phyloP scores from a whole-genome alignment of 228 moss, liverwort and hornwort genomes.

The Sphagnum fallax region DNA sequence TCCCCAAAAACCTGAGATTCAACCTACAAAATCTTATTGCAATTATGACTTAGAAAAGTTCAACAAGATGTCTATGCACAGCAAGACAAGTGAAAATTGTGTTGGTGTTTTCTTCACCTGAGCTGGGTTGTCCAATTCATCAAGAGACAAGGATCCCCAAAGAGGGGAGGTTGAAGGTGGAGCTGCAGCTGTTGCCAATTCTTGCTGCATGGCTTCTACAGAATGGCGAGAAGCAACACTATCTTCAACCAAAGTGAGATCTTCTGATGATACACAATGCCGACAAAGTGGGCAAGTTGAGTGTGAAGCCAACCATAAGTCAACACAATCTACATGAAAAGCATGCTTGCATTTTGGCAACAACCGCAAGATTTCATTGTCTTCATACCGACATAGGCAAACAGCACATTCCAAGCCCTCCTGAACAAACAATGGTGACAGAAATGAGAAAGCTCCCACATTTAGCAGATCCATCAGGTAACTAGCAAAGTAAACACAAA shows the following conservation, averaged over 20 bases:
- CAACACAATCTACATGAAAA: constrained; percentile 81
- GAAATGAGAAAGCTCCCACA: too few species aligned
- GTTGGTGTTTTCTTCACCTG: too few species aligned
- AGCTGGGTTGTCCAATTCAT: constrained; percentile 1
- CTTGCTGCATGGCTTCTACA: constrained; percentile 24
- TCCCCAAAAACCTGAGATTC: too few species aligned
- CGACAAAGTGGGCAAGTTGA: constrained; percentile 93
- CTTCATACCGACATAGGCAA: constrained; percentile 81
- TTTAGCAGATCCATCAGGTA: too few species aligned
- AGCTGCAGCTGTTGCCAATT: constrained; percentile 24
- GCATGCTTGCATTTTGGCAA: constrained; percentile 91
- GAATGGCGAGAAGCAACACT: constrained; percentile 33
- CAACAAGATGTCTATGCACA: too few species aligned
- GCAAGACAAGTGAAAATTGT: too few species aligned
- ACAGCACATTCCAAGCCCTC: constrained; percentile 91
- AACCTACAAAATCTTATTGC: too few species aligned
- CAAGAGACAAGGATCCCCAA: constrained; percentile 26
- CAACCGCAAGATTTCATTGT: constrained; percentile 59
- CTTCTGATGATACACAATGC: constrained; percentile 58
- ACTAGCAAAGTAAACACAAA: too few species aligned
- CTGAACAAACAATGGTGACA: constrained; percentile 7
- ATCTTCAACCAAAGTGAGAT: constrained; percentile 50
- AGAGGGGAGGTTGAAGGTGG: constrained; percentile 31
- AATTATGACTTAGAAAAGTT: too few species aligned
- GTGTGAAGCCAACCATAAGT: constrained; percentile 77